Conservation (phyloP, 2,329 filamentous ascomycete species). For the Xylaria sp. region DNA sequence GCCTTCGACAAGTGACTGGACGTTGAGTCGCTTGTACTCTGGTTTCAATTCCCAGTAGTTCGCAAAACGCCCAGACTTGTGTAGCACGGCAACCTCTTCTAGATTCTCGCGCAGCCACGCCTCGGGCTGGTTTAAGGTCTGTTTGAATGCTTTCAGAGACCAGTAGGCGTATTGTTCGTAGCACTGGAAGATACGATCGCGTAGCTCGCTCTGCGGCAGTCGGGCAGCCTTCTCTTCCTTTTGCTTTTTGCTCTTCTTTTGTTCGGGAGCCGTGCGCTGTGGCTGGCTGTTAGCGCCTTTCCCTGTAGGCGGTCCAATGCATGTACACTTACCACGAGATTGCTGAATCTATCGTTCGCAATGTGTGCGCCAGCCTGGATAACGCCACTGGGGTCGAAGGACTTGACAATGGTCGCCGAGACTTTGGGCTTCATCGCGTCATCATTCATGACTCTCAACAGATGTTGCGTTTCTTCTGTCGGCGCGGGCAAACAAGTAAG, state of each 20-base stretch:
- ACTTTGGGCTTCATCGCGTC: conserved; percentile 70
- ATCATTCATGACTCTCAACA: conserved; percentile 68
- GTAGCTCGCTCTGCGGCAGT: conserved; percentile 86
- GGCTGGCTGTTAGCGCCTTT: conserved; percentile 28
- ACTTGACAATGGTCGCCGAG: conserved; percentile 58
- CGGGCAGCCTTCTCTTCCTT: conserved; percentile 70
- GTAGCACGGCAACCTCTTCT: conserved; percentile 82
- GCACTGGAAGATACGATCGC: conserved; percentile 84
- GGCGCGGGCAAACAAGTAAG: conserved; percentile 78
- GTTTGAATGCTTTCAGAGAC: conserved; percentile 88
- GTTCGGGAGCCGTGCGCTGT: conserved; percentile 52
- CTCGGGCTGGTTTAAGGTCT: conserved; percentile 84
- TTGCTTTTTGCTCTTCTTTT: conserved; percentile 77
- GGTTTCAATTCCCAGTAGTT: conserved; percentile 85
- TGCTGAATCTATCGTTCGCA: conserved; percentile 58
- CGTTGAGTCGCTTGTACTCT: conserved; percentile 70
- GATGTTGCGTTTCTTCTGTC: conserved; percentile 73
- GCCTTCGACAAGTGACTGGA: conserved; percentile 61
- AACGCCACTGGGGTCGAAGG: conserved; percentile 61
- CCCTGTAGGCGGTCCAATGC: background rate
- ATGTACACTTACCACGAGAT: conserved; percentile 66
- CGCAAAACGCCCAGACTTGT: conserved; percentile 85
- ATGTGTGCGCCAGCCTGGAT: conserved; percentile 68
- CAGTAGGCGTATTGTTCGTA: conserved; percentile 92
- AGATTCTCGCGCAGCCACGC: conserved; percentile 89